Evolutionary conservation across 108 stramenopile genomes (phyloP).

Genomic region (Skeletonema costatum): DNA sequence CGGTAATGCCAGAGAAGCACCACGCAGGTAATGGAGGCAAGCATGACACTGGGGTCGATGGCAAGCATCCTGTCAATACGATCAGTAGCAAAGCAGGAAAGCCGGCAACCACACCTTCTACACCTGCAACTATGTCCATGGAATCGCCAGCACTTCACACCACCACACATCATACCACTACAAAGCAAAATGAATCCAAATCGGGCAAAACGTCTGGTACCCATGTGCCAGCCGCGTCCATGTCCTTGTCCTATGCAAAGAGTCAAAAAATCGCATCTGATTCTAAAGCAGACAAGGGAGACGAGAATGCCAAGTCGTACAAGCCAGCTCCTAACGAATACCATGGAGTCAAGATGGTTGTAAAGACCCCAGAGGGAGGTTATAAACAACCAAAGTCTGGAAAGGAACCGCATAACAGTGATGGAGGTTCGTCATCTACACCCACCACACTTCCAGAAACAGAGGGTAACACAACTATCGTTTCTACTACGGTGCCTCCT

Average conservation of each 20-base stretch:
- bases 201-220: neutral
- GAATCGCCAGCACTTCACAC: neutral
- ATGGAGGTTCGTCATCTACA: neutral
- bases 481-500: neutral
- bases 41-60: slow-evolving; percentile 1
- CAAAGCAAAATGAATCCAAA: neutral
- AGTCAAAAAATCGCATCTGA: neutral
- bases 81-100: neutral
- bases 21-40: slow-evolving; percentile 1
- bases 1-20: neutral
- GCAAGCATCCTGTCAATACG: neutral
- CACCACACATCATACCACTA: neutral
- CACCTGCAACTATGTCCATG: neutral
- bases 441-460: neutral
- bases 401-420: neutral
- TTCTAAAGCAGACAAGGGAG: neutral
- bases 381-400: neutral
- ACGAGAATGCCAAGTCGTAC: neutral
- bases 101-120: neutral
- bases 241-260: neutral
- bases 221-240: neutral
- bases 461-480: neutral
- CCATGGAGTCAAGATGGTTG: neutral
- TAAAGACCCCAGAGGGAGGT: neutral
- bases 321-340: neutral